phyloP scores from a whole-genome alignment of 495 filamentous ascomycete genomes.

The Xylaria venustula region DNA sequence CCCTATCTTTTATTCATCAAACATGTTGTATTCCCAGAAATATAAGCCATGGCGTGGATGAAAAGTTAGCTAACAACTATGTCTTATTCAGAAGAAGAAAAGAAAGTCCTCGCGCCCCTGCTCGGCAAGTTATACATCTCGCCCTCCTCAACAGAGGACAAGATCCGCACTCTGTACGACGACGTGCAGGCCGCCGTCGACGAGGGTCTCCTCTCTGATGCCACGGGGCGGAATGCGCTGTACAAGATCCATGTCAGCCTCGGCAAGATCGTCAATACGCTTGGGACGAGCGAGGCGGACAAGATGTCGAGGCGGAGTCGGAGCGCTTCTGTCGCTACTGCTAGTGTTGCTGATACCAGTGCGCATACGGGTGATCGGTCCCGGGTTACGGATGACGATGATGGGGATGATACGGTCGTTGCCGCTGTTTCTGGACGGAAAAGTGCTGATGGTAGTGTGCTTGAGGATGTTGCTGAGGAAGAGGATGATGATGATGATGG shows the following conservation, averaged over 20 bases:
- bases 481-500: slow-evolving; percentile 6
- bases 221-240: slow-evolving; percentile 69
- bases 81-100: slow-evolving; percentile 68
- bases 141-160: slow-evolving; percentile 49
- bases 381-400: neutral
- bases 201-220: slow-evolving; percentile 64
- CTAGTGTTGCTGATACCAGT: neutral
- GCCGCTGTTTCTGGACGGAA: neutral
- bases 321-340: slow-evolving; percentile 27
- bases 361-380: neutral
- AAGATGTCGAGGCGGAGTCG: slow-evolving; percentile 34
- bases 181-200: slow-evolving; percentile 68
- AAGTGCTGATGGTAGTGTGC: neutral
- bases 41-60: slow-evolving; percentile 9
- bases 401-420: neutral
- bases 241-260: slow-evolving; percentile 73
- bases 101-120: slow-evolving; percentile 73
- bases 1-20: slow-evolving; percentile 15
- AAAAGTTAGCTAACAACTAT: no score
- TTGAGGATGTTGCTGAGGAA: slow-evolving; percentile 13
- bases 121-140: slow-evolving; percentile 82
- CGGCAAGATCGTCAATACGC: slow-evolving; percentile 59
- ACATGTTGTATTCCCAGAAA: slow-evolving; percentile 23
- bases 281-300: slow-evolving; percentile 40
- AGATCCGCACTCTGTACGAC: slow-evolving; percentile 50